These are phyloP conservation scores for Sedum album DNA, from an alignment of 164 flowering plant genomes.

Conservation along the genomic window DNA sequence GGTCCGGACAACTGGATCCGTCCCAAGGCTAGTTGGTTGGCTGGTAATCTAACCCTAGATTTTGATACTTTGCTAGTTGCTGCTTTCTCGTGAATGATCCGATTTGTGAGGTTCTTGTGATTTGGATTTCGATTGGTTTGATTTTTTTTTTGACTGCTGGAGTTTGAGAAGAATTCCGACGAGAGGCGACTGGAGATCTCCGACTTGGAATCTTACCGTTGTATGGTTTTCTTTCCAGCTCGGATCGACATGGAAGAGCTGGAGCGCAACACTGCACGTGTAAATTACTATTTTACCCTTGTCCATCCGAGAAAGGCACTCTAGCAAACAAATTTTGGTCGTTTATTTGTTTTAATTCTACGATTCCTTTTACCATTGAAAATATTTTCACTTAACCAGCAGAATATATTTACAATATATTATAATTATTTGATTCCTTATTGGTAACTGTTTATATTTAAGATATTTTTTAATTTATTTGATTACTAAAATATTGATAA, in stretches of 20 bases:
- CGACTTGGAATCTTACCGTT: neutral
- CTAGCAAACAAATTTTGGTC: no score
- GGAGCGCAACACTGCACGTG: neutral
- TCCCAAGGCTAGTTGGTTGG: neutral
- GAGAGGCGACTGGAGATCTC: neutral
- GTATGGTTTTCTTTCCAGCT: neutral
- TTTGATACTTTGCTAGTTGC: neutral
- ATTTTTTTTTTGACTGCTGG: neutral
- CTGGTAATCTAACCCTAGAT: neutral
- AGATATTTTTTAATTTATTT: no score
- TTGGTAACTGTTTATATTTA: no score
- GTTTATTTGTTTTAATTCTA: no score
- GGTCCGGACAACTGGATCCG: neutral
- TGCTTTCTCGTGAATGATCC: neutral
- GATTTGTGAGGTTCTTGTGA: neutral
- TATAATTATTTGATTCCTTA: no score
- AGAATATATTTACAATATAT: no score
- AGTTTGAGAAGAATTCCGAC: neutral
- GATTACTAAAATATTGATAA: no score
- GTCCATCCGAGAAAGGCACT: no score
- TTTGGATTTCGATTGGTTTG: neutral
- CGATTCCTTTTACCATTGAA: no score
- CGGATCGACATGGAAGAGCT: neutral
- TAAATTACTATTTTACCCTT: neutral
- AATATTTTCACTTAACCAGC: no score